Evolutionary conservation across 768 basidiomycete genomes (phyloP).

Genomic region (Leucosporidium yakuticum): DNA sequence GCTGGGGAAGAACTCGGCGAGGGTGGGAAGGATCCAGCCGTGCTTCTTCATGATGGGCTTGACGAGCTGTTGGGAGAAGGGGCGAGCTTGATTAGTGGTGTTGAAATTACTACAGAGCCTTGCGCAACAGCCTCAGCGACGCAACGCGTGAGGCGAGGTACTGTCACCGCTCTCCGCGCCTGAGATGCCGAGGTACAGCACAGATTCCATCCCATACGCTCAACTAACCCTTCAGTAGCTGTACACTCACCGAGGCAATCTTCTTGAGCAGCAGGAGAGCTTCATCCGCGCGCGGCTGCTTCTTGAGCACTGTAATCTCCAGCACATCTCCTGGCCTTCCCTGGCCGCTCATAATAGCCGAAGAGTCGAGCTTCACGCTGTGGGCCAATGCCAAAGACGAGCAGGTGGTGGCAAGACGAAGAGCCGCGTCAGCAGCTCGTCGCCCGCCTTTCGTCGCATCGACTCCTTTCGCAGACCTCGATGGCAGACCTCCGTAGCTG

Average conservation of each 20-base stretch:
- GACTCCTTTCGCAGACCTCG: too few relatives aligned
- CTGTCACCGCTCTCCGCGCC: too few relatives aligned
- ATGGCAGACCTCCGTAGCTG: too few relatives aligned
- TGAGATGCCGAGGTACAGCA: neutral
- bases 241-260: constrained; percentile 51
- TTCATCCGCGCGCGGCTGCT: constrained; percentile 59
- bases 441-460: too few relatives aligned
- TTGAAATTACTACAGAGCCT: too few relatives aligned
- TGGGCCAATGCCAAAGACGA: neutral
- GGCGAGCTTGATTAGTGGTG: neutral
- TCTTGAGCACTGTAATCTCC: constrained; percentile 59
- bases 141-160: too few relatives aligned
- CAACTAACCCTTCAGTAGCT: neutral
- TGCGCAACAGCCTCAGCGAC: too few relatives aligned
- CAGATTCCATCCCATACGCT: too few relatives aligned
- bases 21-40: constrained; percentile 55
- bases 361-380: neutral
- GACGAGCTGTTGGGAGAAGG: constrained; percentile 49
- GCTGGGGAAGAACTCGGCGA: constrained; percentile 74
- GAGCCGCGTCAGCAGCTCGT: neutral
- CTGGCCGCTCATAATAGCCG: neutral
- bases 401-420: neutral
- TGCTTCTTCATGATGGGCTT: constrained; percentile 91
- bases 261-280: constrained; percentile 64
- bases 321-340: constrained; percentile 18